phyloP scores from a whole-genome alignment of 2,329 filamentous ascomycete species.

The Raffaelea albimanens region DNA sequence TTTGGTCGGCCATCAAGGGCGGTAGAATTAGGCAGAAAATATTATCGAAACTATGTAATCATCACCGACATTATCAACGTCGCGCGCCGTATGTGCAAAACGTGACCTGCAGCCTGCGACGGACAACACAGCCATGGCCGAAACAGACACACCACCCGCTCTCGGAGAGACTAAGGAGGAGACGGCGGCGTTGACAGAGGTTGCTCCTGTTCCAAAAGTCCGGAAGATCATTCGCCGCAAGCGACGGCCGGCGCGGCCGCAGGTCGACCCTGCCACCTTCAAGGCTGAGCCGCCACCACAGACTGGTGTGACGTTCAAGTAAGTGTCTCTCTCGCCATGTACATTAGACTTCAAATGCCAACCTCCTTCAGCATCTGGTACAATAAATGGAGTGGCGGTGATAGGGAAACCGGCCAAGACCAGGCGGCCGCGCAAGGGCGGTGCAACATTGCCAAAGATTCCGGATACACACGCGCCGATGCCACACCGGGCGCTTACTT shows the following conservation, averaged over 20 bases:
- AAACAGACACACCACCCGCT: too few relatives aligned
- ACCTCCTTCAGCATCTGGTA: slow-evolving; percentile 79
- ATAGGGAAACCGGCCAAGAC: slow-evolving; percentile 85
- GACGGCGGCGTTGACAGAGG: too few relatives aligned
- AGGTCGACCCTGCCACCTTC: slow-evolving; percentile 78
- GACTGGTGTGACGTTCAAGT: slow-evolving; percentile 89
- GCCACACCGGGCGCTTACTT: slow-evolving; percentile 74
- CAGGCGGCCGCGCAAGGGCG: slow-evolving; percentile 75
- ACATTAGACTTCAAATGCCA: not conserved
- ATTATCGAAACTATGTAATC: too few relatives aligned
- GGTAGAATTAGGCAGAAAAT: too few relatives aligned
- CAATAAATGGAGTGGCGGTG: slow-evolving; percentile 95
- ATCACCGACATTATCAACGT: too few relatives aligned
- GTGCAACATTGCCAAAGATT: slow-evolving; percentile 76
- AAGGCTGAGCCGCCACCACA: slow-evolving; percentile 80
- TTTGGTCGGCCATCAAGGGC: too few relatives aligned
- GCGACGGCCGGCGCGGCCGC: slow-evolving; percentile 77
- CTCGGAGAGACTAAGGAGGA: too few relatives aligned
- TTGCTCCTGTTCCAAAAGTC: slow-evolving; percentile 40
- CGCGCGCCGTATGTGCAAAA: too few relatives aligned
- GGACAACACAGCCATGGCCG: too few relatives aligned
- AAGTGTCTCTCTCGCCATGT: not conserved
- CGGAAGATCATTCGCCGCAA: slow-evolving; percentile 93
- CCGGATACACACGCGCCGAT: slow-evolving; percentile 71
- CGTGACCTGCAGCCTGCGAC: too few relatives aligned